Percentiles rank a stretch among this genome's conserved stretches.
Evolutionary conservation across 2,329 filamentous ascomycete species (phyloP).

Genomic region (Alternaria sp.): DNA sequence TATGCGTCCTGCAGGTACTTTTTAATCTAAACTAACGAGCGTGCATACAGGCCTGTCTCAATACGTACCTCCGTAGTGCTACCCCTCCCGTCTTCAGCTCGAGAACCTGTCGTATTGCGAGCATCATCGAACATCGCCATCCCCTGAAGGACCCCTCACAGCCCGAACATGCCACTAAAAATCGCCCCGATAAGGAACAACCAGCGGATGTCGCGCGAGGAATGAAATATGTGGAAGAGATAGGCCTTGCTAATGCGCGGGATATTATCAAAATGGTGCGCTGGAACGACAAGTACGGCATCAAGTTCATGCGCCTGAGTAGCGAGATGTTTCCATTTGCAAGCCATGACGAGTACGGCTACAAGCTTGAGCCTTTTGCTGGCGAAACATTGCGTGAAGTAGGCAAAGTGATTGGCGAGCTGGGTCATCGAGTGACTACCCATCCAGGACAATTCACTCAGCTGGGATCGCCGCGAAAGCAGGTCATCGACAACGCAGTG

Average conservation of each 20-base stretch:
- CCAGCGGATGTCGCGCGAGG: constrained; percentile 73
- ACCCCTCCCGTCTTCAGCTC: constrained; percentile 90
- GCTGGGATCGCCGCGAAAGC: constrained; percentile 79
- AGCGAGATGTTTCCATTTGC: constrained; percentile 98
- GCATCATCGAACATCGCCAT: constrained; percentile 87
- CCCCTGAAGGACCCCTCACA: constrained; percentile 77
- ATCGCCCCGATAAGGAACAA: constrained; percentile 79
- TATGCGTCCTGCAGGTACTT: constrained; percentile 55
- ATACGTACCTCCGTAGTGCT: constrained; percentile 85
- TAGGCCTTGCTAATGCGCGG: constrained; percentile 82
- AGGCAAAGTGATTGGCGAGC: constrained; percentile 76
- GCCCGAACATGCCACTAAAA: constrained; percentile 84
- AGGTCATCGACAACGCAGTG: constrained; percentile 78
- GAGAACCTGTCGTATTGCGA: constrained; percentile 87
- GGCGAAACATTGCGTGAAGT: constrained; percentile 77
- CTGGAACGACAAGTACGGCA: constrained; percentile 92
- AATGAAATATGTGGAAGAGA: constrained; percentile 74
- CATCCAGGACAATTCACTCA: constrained; percentile 94
- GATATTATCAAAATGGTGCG: constrained; percentile 86
- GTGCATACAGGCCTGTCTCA: constrained; percentile 75
- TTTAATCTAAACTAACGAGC: constrained; percentile 27
- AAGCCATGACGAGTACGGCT: constrained; percentile 85
- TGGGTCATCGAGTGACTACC: constrained; percentile 85
- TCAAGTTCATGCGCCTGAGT: constrained; percentile 90
- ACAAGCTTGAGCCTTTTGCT: constrained; percentile 84